Conservation (phyloP, 768 basidiomycete species). For the Amanita inopinata region DNA sequence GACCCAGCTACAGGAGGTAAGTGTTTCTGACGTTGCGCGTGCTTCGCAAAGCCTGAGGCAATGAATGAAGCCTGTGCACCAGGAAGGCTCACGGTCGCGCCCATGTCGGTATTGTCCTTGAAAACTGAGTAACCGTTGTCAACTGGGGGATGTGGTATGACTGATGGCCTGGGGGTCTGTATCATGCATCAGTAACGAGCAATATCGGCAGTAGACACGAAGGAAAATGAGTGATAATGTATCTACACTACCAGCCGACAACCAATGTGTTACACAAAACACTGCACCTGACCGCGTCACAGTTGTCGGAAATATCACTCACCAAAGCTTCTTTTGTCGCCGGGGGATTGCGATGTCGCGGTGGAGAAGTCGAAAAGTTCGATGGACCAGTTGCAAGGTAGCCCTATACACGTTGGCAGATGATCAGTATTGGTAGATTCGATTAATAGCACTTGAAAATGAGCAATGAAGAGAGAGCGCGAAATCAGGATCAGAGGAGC, state of each 20-base stretch:
- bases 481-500: neutral
- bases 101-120: conserved; percentile 7
- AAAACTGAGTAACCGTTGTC: neutral
- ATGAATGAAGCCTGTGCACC: neutral
- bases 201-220: neutral
- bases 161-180: neutral
- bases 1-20: conserved; percentile 1
- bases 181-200: neutral
- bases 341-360: neutral
- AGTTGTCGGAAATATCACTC: neutral
- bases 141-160: neutral
- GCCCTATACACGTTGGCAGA: neutral
- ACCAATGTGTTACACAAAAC: too few relatives aligned
- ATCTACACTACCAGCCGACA: neutral
- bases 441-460: neutral
- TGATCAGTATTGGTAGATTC: conserved; percentile 2
- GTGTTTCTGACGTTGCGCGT: conserved; percentile 4
- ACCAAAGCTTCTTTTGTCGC: neutral
- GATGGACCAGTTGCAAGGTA: neutral
- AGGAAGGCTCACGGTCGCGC: conserved; percentile 7
- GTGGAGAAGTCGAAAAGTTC: neutral
- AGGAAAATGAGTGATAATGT: conserved; percentile 3
- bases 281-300: too few relatives aligned
- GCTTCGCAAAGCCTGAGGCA: neutral
- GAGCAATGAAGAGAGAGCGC: neutral